Evolutionary conservation across 345 rosid species (phyloP).

Genomic region (Brassica juncea): DNA sequence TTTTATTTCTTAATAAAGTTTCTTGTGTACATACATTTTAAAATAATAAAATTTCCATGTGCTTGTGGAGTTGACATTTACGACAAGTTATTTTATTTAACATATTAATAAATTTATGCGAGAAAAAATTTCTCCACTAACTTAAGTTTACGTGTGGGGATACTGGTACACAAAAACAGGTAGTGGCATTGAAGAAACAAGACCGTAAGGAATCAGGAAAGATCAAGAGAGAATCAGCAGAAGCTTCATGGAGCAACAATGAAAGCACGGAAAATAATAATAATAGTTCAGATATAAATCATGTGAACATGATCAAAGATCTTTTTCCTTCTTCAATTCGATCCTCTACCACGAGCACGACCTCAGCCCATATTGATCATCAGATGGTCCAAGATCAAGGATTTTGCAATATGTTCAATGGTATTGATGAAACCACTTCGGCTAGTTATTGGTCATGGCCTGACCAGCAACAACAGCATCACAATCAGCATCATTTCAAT

Average conservation of each 20-base stretch:
- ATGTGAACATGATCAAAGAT: conserved; percentile 17
- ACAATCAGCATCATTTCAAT: conserved; percentile 43
- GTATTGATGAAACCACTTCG: conserved; percentile 67
- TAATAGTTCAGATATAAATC: conserved; percentile 47
- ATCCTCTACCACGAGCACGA: conserved; percentile 48
- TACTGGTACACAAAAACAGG: conserved; percentile 44
- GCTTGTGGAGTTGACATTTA: conserved; percentile 40
- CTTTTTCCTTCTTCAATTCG: conserved; percentile 58
- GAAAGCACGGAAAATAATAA: conserved; percentile 56
- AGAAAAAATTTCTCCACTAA: conserved; percentile 24
- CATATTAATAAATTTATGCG: neutral
- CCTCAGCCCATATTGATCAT: conserved; percentile 47
- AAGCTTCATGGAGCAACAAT: conserved; percentile 77
- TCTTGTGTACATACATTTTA: conserved; percentile 34
- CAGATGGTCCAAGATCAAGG: conserved; percentile 60
- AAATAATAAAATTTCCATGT: conserved; percentile 22
- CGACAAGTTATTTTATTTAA: conserved; percentile 6
- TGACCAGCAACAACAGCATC: conserved; percentile 61
- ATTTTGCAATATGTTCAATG: conserved; percentile 70
- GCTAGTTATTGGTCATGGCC: conserved; percentile 72
- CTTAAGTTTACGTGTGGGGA: conserved; percentile 29
- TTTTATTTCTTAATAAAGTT: conserved; percentile 23
- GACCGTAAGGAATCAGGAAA: conserved; percentile 50
- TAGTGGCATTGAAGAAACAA: conserved; percentile 54
- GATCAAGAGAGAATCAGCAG: conserved; percentile 56